These are phyloP conservation scores for Ostreobium quekettii DNA, from an alignment of 139 green algal species.

Conservation along the genomic window DNA sequence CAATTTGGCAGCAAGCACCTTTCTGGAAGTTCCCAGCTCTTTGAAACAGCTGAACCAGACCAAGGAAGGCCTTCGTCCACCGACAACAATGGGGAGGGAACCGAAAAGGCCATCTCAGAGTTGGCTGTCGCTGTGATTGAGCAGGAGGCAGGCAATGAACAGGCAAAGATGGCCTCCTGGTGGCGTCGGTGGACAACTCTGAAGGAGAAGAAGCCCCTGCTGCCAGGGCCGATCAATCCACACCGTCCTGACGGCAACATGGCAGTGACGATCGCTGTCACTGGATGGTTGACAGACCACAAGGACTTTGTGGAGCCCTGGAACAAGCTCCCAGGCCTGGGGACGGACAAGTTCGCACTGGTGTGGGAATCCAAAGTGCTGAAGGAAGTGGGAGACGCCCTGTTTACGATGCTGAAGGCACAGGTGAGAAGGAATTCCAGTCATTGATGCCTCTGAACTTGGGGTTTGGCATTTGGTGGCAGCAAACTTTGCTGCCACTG, in stretches of 20 bases:
- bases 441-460: conserved; percentile 2
- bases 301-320: conserved; percentile 59
- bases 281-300: conserved; percentile 43
- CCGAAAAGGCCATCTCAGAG: conserved; percentile 7
- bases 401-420: conserved; percentile 26
- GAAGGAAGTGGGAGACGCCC: conserved; percentile 37
- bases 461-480: background rate
- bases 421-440: background rate
- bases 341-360: conserved; percentile 36
- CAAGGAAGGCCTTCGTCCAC: too few relatives aligned
- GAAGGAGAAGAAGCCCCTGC: conserved; percentile 31
- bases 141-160: too few relatives aligned
- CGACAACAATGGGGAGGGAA: too few relatives aligned
- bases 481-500: conserved; percentile 1
- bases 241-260: conserved; percentile 29
- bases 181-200: background rate
- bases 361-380: conserved; percentile 68
- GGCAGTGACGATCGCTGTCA: conserved; percentile 47
- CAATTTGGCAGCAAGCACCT: too few relatives aligned
- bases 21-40: too few relatives aligned
- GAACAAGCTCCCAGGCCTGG: conserved; percentile 28
- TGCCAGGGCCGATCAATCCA: conserved; percentile 34
- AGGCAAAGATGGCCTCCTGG: background rate
- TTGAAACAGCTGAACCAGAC: too few relatives aligned
- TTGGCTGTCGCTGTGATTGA: background rate